Conservation (phyloP, 208 protist species). For the Plasmodiophora brassicae region DNA sequence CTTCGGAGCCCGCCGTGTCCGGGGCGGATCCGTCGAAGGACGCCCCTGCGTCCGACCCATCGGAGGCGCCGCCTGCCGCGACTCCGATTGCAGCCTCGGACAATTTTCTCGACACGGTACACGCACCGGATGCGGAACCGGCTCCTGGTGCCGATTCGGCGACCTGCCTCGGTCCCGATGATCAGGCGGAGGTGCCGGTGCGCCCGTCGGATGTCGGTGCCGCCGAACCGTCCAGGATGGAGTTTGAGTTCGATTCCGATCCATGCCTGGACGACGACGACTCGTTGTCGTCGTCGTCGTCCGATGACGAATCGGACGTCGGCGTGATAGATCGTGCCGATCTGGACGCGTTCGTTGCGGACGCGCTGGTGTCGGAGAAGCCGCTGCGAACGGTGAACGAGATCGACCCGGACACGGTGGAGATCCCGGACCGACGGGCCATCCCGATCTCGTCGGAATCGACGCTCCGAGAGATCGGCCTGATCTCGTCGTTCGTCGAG, state of each 20-base stretch:
- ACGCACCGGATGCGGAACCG: neutral
- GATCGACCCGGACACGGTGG: neutral
- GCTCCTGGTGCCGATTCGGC: neutral
- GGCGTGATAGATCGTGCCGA: neutral
- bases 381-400: neutral
- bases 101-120: too few relatives aligned
- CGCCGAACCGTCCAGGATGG: too few relatives aligned
- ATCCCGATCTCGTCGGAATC: neutral
- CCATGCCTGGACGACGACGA: neutral
- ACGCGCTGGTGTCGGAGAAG: neutral
- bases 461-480: neutral
- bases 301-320: neutral
- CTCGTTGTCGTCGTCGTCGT: too few relatives aligned
- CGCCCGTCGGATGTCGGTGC: too few relatives aligned
- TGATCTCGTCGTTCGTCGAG: neutral
- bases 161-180: neutral
- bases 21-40: too few relatives aligned
- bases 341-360: slow-evolving; percentile 2
- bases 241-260: slow-evolving; percentile 8
- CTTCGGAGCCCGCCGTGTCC: too few relatives aligned
- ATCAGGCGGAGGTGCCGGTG: too few relatives aligned
- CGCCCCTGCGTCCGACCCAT: neutral
- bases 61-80: neutral
- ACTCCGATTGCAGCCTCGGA: too few relatives aligned
- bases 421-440: neutral